These are phyloP conservation scores for Lachnellula willkommii DNA, from an alignment of 2,329 filamentous ascomycete species.

Conservation along the genomic window DNA sequence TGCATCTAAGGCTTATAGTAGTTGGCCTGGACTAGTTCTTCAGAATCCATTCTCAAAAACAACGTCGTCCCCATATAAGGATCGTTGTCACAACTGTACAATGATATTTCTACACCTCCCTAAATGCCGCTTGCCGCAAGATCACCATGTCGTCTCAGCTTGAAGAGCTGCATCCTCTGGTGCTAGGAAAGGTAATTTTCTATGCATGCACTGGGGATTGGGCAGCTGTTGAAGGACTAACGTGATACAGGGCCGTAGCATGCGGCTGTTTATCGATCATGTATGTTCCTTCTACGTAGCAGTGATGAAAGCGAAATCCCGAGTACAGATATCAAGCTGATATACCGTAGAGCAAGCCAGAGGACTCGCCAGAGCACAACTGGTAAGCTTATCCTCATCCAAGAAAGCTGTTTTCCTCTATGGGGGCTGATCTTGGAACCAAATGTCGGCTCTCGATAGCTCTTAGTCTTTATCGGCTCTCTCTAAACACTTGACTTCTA, in stretches of 20 bases:
- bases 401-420: too few species aligned
- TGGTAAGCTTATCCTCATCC: not conserved
- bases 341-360: slow-evolving; percentile 2
- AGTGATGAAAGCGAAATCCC: not conserved
- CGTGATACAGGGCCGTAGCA: not conserved
- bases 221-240: not conserved
- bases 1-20: too few species aligned
- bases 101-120: not conserved
- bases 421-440: too few species aligned
- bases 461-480: too few species aligned
- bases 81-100: too few species aligned
- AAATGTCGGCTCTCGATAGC: too few species aligned
- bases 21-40: too few species aligned
- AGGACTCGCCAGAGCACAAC: slow-evolving; percentile 3
- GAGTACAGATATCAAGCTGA: not conserved
- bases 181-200: not conserved
- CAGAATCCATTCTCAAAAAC: too few species aligned
- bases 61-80: too few species aligned
- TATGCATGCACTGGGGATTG: not conserved
- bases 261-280: not conserved
- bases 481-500: too few species aligned
- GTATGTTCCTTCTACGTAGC: not conserved
- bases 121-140: not conserved
- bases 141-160: not conserved
- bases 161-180: not conserved